Conservation (phyloP, 2,329 filamentous ascomycete species). For the Drechslerella dactyloides region DNA sequence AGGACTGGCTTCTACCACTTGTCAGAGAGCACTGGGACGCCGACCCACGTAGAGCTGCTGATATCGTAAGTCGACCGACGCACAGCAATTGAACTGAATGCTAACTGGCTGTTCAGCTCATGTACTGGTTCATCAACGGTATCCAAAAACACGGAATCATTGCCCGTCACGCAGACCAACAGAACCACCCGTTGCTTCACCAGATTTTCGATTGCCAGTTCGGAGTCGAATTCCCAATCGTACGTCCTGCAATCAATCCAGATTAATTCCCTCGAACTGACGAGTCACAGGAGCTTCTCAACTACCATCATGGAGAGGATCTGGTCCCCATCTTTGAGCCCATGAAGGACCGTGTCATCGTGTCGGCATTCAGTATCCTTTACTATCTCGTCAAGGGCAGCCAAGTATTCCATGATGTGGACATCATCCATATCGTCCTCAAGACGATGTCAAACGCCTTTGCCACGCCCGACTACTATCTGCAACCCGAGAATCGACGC, state of each 20-base stretch:
- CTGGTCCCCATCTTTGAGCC: constrained; percentile 19
- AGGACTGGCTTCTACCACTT: constrained; percentile 35
- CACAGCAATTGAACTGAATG: background rate
- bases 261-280: background rate
- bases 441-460: constrained; percentile 12
- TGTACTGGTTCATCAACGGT: constrained; percentile 36
- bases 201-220: constrained; percentile 15
- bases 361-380: constrained; percentile 29
- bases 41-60: constrained; percentile 16
- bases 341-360: constrained; percentile 25
- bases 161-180: constrained; percentile 20
- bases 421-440: constrained; percentile 18
- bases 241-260: constrained; percentile 10
- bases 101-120: constrained; percentile 16
- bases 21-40: constrained; percentile 34
- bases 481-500: constrained; percentile 8
- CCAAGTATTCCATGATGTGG: constrained; percentile 14
- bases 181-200: constrained; percentile 11
- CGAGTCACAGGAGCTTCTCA: constrained; percentile 16
- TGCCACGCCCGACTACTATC: constrained; percentile 9
- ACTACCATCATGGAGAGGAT: constrained; percentile 16
- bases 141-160: constrained; percentile 32
- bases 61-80: constrained; percentile 22
- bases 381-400: constrained; percentile 17
- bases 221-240: constrained; percentile 15